Evolutionary conservation across 208 protist species (phyloP).

Genomic region (Leishmania martiniquensis): DNA sequence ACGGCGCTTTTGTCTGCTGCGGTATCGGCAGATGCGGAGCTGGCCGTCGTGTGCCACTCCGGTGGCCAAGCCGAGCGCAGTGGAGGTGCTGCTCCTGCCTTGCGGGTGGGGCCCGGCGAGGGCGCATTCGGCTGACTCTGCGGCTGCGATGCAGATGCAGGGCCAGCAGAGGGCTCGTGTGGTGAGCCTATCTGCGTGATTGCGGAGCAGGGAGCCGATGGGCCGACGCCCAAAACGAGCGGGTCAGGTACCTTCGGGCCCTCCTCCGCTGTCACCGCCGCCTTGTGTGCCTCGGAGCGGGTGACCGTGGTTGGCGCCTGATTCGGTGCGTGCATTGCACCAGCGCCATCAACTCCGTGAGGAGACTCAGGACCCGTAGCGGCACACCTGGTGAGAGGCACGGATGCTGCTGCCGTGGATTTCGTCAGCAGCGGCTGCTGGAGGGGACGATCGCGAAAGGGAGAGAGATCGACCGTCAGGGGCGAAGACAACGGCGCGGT

Average conservation of each 20-base stretch:
- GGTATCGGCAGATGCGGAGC: neutral
- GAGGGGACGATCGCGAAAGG: neutral
- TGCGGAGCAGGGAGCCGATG: neutral
- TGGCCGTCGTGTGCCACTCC: neutral
- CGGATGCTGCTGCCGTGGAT: neutral
- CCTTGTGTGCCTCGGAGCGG: neutral
- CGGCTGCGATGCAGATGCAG: neutral
- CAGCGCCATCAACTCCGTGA: neutral
- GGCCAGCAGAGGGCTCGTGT: neutral
- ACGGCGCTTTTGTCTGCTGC: neutral
- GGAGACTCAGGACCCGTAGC: conserved; percentile 19
- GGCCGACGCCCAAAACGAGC: neutral
- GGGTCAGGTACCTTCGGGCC: neutral
- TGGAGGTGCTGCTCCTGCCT: neutral
- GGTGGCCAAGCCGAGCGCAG: neutral
- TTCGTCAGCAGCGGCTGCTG: conserved; percentile 6
- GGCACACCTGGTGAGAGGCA: neutral
- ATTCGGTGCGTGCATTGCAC: neutral
- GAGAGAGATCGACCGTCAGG: neutral
- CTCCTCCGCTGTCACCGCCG: neutral
- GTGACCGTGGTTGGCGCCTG: neutral
- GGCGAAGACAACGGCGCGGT: conserved; percentile 1
- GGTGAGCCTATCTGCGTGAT: neutral
- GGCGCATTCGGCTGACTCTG: neutral
- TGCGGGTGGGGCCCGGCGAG: neutral